A percentile compares a stretch with the other conserved stretches of the same genome.
phyloP scores from a whole-genome alignment of 1,284 basidiomycete genomes.

The Ustilago tritici region DNA sequence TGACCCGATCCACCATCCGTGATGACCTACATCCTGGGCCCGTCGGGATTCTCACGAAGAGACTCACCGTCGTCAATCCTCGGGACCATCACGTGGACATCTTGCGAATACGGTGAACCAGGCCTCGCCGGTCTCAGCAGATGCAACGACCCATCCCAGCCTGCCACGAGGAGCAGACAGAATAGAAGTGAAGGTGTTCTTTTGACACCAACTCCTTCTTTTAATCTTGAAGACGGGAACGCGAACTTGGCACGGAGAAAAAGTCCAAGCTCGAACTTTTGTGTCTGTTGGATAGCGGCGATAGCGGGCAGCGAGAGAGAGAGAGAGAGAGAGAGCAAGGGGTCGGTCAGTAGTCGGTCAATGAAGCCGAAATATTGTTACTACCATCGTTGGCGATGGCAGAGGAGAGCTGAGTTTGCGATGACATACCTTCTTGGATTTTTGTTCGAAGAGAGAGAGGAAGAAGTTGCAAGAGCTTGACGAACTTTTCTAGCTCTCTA shows the following conservation, averaged over 20 bases:
- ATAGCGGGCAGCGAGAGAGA: background rate
- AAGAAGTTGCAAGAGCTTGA: conserved; percentile 11
- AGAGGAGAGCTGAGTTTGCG: conserved; percentile 6
- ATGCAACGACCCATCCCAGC: conserved; percentile 38
- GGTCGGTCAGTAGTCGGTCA: background rate
- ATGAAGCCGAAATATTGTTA: background rate
- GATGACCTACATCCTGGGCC: conserved; percentile 52
- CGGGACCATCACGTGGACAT: conserved; percentile 31
- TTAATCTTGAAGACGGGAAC: conserved; percentile 62
- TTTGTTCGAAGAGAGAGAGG: conserved; percentile 55
- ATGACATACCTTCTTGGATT: conserved; percentile 55
- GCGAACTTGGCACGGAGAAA: conserved; percentile 59
- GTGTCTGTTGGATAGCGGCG: conserved; percentile 34
- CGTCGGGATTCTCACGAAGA: conserved; percentile 55
- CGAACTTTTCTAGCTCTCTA: conserved; percentile 28
- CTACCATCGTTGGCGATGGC: background rate
- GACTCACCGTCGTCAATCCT: conserved; percentile 54
- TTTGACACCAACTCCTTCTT: conserved; percentile 33
- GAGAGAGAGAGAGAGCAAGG: background rate
- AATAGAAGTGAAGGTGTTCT: conserved; percentile 30
- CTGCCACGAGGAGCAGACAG: conserved; percentile 40
- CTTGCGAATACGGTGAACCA: conserved; percentile 34
- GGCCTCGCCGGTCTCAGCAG: conserved; percentile 51
- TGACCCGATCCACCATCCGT: conserved; percentile 46
- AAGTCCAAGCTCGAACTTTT: conserved; percentile 61